Conservation (phyloP, 257 asterid genomes). For the Pogostemon cablin region DNA sequence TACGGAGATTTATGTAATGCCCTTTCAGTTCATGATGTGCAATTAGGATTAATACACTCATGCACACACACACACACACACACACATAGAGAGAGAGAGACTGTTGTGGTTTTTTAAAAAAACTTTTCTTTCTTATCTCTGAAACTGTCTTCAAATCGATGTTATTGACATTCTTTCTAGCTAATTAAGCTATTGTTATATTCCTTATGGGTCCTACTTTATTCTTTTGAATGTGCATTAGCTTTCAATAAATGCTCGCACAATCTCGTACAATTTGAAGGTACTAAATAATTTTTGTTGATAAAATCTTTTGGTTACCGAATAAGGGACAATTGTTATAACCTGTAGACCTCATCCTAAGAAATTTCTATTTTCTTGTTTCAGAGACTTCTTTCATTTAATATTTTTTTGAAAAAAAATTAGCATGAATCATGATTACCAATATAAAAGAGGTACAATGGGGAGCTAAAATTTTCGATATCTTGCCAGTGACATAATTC, state of each 20-base stretch:
- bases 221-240: neutral
- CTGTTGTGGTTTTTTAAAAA: neutral
- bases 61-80: neutral
- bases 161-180: neutral
- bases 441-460: neutral
- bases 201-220: neutral
- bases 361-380: slow-evolving; percentile 21
- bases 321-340: slow-evolving; percentile 10
- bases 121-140: neutral
- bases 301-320: neutral
- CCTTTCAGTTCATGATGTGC: slow-evolving; percentile 9
- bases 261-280: slow-evolving; percentile 9
- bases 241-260: slow-evolving; percentile 1
- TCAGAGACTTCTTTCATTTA: neutral
- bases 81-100: neutral
- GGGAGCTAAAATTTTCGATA: slow-evolving; percentile 5
- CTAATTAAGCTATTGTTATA: neutral
- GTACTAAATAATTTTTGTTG: neutral
- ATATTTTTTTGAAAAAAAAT: neutral
- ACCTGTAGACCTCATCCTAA: slow-evolving; percentile 2
- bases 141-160: neutral
- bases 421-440: neutral
- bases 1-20: neutral
- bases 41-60: neutral
- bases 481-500: neutral